These are phyloP conservation scores for Chlamydomonas incerta DNA, from an alignment of 139 green algal genomes.

Conservation along the genomic window DNA sequence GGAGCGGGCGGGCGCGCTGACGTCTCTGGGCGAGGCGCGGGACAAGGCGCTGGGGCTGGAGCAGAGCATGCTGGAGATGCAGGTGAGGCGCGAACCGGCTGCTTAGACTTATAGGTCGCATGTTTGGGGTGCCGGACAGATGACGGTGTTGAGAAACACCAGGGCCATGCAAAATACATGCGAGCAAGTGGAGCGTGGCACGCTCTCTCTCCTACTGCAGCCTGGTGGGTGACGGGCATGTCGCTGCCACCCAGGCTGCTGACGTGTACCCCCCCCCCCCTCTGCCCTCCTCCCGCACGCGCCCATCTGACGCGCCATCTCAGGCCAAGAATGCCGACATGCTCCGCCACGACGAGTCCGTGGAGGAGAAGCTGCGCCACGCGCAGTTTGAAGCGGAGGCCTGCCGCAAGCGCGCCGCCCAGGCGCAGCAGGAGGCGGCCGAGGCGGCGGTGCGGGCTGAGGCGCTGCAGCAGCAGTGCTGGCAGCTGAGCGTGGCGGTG, in stretches of 20 bases:
- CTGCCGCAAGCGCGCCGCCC: neutral
- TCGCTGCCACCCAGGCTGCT: neutral
- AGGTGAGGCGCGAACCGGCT: constrained; percentile 17
- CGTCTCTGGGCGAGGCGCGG: constrained; percentile 6
- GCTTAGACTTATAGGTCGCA: neutral
- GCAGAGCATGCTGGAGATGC: constrained; percentile 39
- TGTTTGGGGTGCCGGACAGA: too few relatives aligned
- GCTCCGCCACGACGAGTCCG: constrained; percentile 20
- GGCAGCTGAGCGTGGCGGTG: constrained; percentile 29
- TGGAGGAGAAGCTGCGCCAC: constrained; percentile 20
- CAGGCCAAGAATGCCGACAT: constrained; percentile 35
- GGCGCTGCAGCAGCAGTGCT: constrained; percentile 27
- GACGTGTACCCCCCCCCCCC: neutral
- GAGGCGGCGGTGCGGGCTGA: neutral
- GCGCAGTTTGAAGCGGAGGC: constrained; percentile 18
- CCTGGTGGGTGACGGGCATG: neutral
- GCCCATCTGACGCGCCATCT: too few relatives aligned
- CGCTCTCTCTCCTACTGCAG: neutral
- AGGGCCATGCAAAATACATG: neutral
- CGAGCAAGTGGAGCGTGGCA: too few relatives aligned
- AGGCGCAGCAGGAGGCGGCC: constrained; percentile 18
- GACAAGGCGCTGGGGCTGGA: neutral
- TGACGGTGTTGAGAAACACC: neutral
- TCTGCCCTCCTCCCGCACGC: neutral
- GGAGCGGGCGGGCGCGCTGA: constrained; percentile 8